Evolutionary conservation across 176 grass and related monocot species (phyloP).

Genomic region (Phyllostachys edulis): DNA sequence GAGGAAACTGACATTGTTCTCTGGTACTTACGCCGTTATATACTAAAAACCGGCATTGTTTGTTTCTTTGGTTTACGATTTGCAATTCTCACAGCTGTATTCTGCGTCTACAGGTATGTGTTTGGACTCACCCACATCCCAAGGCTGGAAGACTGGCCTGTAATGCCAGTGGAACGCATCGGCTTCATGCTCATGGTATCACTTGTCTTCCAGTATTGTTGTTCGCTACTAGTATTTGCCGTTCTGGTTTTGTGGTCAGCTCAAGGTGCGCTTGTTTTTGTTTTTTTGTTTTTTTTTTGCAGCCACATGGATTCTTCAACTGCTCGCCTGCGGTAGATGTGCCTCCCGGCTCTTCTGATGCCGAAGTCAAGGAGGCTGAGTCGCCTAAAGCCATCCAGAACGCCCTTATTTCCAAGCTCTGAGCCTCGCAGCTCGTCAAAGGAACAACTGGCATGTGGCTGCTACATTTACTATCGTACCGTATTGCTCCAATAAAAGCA

Average conservation of each 20-base stretch:
- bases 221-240: background rate
- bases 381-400: slow-evolving; percentile 76
- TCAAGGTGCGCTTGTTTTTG: background rate
- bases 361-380: slow-evolving; percentile 68
- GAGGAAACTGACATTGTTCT: slow-evolving; percentile 97
- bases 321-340: slow-evolving; percentile 91
- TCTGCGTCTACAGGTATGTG: slow-evolving; percentile 58
- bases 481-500: slow-evolving; percentile 9
- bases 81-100: background rate
- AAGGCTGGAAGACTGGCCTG: slow-evolving; percentile 96
- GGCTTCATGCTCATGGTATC: slow-evolving; percentile 98
- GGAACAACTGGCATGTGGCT: background rate
- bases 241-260: background rate
- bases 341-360: slow-evolving; percentile 61
- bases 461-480: background rate
- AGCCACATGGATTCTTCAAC: slow-evolving; percentile 99
- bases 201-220: background rate
- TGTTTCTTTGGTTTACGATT: background rate
- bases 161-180: slow-evolving; percentile 95
- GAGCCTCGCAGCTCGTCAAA: slow-evolving; percentile 7
- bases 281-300: background rate
- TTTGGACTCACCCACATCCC: slow-evolving; percentile 98
- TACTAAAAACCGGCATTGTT: background rate
- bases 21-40: slow-evolving; percentile 47
- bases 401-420: slow-evolving; percentile 77